Base-by-base conservation (phyloP, 2,329 filamentous ascomycete genomes). In the Ramularia endophylla region DNA sequence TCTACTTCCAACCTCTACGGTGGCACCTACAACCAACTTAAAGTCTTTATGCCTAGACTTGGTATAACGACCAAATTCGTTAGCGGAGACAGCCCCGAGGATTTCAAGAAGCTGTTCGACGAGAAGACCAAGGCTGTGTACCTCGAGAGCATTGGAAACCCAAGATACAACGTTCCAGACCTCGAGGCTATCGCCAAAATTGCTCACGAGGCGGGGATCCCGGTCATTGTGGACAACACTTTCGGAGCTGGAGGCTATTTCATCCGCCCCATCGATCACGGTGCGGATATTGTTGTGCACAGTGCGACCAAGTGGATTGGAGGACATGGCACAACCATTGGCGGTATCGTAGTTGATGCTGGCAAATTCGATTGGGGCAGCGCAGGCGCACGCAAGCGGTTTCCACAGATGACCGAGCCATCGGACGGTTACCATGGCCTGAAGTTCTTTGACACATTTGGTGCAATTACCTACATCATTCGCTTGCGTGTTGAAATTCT, bases 251-350 rank as follows among this genome's bases (percentile, higher is more conserved):
- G 89, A 44, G 89, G 90, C 37, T 95, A 86, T 74, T 94, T 87
- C 64, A 72, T 83, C 53, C 80, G 84, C 5, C 89, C 89, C 29
- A 90, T 95, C 56, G 82, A 89, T 17, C 85, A 94, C 65, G 89
- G 89, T 41, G 89, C 86, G 50, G 89, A 95, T 61, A 95, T 95
- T 46, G 83, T 95, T 38, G 86, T 95, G 17, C 88, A 95, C 74
- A 92, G 85, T 28, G 88, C 88, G 8, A 95, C 89, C 44, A 95
- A 95, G 68, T 95, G 89, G 89, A 95, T 97, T 49, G 89, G 89
- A 43, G 89, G 89, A 30, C 90, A 97, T 65, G 90, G 89, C 47
- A 62, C 89, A 29, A 95, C 89, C 18, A 85, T 95, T 52, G 89
- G 77, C 43, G 89, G 89, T 47, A 77, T 95, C 31, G 77, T 95